Base-by-base conservation (phyloP, 306 rosid genomes). In the Albizia julibrissin region DNA sequence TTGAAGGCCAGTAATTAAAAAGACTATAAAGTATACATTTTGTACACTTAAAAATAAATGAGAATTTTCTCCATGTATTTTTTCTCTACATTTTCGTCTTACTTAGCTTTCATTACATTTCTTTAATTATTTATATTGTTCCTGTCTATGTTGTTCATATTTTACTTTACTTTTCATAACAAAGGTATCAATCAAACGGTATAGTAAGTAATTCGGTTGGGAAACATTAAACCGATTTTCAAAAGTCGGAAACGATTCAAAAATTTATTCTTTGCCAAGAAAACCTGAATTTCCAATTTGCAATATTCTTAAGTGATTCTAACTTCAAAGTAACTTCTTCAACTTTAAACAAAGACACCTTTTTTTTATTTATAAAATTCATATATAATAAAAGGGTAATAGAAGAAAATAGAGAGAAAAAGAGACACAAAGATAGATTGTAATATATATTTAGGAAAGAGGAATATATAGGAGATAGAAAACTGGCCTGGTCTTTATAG, bases 201-300 rank as follows among this genome's bases (percentile, higher is more conserved):
- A 86, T 71, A 86, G 84, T 82, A 86, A 80, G 89, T 83, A 79
- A 76, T 86, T 86, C 84, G 21, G 89, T 86, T 83, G 82, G 76
- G 77, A 69, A 62, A 34, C 66, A 29, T 34, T 42, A 49, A 75
- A 82, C 79, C 31, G 61, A 69, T 37, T 37, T 67, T 56, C 62
- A 26, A 81, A 77, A 73, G 62, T 15, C 14, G 22, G 13, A 50
- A 61, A 75, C 50, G 39, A 80, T 77, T 80, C 49, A 50, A 49
- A 64, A 50, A 65, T 18, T 2, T 66, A 65, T 68, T 64, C 34
- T 61, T 64, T 29, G 40, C 69, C 69, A 61, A 26, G 34, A 27
- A 18, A 10, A 12, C 13, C 4, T 31, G 15, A 14, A 29, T 15
- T 27, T 27, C 69, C 37, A 62, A 3, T 14, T 12, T 6, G 69